Evolutionary conservation across 129 eudicot species (phyloP), one percentile per base, ranked within the genome.

Genomic region (Scalesia atractyloides): DNA sequence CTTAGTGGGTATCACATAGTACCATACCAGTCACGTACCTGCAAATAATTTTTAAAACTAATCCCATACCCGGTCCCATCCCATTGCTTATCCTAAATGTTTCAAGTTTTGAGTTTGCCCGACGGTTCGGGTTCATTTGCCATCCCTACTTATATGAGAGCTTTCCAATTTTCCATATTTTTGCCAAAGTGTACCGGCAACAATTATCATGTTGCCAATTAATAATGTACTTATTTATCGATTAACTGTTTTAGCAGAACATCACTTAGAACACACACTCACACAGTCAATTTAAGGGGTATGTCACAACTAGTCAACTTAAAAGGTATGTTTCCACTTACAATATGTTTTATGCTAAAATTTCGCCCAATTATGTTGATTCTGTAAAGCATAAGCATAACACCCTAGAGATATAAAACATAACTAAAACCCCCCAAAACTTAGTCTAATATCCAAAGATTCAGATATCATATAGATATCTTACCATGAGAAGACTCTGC

Each of bases 401-500:
- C 30, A 15, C 44, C 68, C 30, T 72, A 57, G 39, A 43, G 7
- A 41, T 19, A 54, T 51, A 20, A 8, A 24, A 56, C 0, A 20
- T 18, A 18, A 9, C 1, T 0, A 5, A 52, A 17, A 26, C 41
- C 5, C 43, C 66, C 37, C 39, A 12, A 12, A 0, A 43, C 13
- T 3, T 71, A 71, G 76, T 20, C 64, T 16, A 36, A 52, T 51
- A 74, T 64, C 30, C 64, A 64, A 30, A 74, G 54, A 16, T 13
- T 74, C 13, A 8, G 39, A 43, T 44, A 69, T 14, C 13, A 4
- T 24, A 34, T n/a, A 41, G 34, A 65, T 12, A 69, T 49, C 83
- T 84, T 73, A 90, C 96, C 90, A 48, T 90, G 93, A 81, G 96
- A 90, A 30, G 96, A 90, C 60, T 90, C 96, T 17, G 89, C 90